Evolutionary conservation across 805 yeast species (phyloP).

Genomic region (Monosporozyma siamensis): DNA sequence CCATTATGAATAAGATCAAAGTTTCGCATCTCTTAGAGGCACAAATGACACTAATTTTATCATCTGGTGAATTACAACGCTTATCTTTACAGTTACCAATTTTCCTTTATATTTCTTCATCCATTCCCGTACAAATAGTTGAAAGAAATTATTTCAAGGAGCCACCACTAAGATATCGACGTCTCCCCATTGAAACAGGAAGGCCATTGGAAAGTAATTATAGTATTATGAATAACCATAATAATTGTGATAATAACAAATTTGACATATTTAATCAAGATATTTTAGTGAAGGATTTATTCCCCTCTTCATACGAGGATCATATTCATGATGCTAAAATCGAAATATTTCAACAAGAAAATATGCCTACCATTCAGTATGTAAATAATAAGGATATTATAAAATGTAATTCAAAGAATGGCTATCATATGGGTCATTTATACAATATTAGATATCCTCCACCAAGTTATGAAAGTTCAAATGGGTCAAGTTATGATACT

Average conservation of each 20-base stretch:
- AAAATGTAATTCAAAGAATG: not conserved
- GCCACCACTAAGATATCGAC: not conserved
- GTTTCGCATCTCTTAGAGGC: slow-evolving; percentile 85
- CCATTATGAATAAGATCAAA: slow-evolving; percentile 55
- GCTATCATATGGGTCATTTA: not conserved
- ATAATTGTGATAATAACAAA: not conserved
- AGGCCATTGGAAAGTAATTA: not conserved
- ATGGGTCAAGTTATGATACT: not conserved
- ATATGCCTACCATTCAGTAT: not conserved
- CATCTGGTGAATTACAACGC: slow-evolving; percentile 90
- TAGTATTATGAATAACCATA: not conserved
- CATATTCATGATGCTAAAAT: not conserved
- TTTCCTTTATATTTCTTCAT: slow-evolving; percentile 67
- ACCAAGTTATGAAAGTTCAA: not conserved
- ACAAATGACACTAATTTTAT: slow-evolving; percentile 65
- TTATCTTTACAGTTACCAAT: slow-evolving; percentile 85
- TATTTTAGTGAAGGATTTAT: not conserved
- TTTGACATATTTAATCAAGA: not conserved
- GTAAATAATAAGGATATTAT: not conserved
- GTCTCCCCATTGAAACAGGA: not conserved
- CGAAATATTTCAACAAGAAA: not conserved
- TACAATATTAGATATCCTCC: not conserved
- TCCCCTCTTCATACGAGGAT: not conserved
- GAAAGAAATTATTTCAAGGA: slow-evolving; percentile 5
- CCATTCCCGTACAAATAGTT: slow-evolving; percentile 49